Evolutionary conservation across 192 early-diverging fungal species (phyloP).

Genomic region (Coemansia sp.): DNA sequence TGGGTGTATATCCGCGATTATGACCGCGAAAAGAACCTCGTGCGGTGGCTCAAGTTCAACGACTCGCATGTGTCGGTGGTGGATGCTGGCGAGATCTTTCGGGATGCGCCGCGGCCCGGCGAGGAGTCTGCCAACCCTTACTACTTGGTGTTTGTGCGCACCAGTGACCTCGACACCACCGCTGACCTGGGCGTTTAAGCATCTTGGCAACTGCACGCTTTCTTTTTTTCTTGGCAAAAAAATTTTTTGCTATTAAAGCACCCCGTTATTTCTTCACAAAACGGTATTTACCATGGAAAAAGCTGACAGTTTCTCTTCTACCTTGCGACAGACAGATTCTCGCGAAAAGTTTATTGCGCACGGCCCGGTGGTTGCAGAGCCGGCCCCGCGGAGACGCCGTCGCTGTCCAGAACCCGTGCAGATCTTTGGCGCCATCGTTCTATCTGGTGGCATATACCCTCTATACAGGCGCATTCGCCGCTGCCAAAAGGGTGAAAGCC

Average conservation of each 20-base stretch:
- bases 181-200: constrained; percentile 7
- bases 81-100: constrained; percentile 57
- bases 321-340: constrained; percentile 1
- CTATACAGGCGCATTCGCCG: constrained; percentile 32
- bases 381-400: background rate
- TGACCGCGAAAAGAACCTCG: constrained; percentile 11
- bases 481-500: constrained; percentile 20
- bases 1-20: constrained; percentile 74
- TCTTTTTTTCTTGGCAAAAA: constrained; percentile 1
- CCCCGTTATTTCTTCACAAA: background rate
- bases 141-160: constrained; percentile 67
- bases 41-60: constrained; percentile 73
- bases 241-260: background rate
- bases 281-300: background rate
- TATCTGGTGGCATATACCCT: constrained; percentile 24
- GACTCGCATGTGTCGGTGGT: constrained; percentile 66
- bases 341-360: constrained; percentile 3
- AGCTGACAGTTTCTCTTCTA: background rate
- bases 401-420: constrained; percentile 9
- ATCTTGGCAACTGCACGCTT: background rate
- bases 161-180: constrained; percentile 10
- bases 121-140: constrained; percentile 62
- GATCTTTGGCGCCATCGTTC: constrained; percentile 5
- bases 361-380: background rate
- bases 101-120: constrained; percentile 51